A percentile compares a stretch with the other conserved stretches of the same genome.
These are phyloP conservation scores for Colletotrichum sp. DNA, from an alignment of 2,329 filamentous ascomycete species.

Conservation along the genomic window DNA sequence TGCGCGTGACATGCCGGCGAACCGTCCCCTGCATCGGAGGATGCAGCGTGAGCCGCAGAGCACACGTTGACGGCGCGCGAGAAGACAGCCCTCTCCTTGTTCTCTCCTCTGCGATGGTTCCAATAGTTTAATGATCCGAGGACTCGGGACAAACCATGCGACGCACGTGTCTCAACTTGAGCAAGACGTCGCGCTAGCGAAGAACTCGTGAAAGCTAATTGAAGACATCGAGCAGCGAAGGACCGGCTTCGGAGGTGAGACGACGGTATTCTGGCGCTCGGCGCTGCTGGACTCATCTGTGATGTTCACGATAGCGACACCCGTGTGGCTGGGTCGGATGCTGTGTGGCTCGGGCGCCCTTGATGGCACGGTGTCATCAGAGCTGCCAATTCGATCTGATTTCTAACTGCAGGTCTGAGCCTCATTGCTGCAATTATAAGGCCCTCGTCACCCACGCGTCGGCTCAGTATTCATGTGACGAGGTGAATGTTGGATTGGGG, in stretches of 20 bases:
- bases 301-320: not conserved
- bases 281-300: not conserved
- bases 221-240: not conserved
- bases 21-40: not conserved
- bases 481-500: not conserved
- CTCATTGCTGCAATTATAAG: not conserved
- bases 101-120: not conserved
- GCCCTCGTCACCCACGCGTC: not conserved
- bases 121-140: not conserved
- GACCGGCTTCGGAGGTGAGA: not conserved
- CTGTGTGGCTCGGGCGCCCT: not conserved
- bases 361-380: not conserved
- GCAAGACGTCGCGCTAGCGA: not conserved
- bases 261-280: fast-evolving
- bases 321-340: not conserved
- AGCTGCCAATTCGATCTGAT: not conserved
- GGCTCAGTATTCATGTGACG: not conserved
- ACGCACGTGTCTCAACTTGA: not conserved
- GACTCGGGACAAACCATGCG: not conserved
- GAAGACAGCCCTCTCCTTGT: not conserved
- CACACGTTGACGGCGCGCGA: not conserved
- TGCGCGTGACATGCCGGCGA: not conserved
- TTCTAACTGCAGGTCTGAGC: not conserved
- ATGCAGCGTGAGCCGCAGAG: not conserved
- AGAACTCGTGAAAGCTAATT: not conserved